A percentile compares a stretch with the other conserved stretches of the same genome.
These are phyloP conservation scores for Didymella exigua DNA, from an alignment of 2,329 filamentous ascomycete species.

Conservation along the genomic window DNA sequence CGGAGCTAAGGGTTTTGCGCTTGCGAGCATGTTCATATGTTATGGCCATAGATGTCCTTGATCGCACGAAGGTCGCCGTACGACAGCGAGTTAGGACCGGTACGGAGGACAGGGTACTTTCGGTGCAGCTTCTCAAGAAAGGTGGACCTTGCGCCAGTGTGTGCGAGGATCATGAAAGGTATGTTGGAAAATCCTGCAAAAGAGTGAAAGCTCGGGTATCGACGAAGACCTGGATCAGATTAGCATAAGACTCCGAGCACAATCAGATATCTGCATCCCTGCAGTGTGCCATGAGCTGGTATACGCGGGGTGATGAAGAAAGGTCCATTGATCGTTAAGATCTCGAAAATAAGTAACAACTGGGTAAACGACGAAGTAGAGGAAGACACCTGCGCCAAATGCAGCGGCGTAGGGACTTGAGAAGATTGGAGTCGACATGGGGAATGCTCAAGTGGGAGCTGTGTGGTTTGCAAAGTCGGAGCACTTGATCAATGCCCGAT, in stretches of 20 bases:
- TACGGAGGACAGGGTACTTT: slow-evolving; percentile 51
- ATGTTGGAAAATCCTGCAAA: slow-evolving; percentile 56
- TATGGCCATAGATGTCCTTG: slow-evolving; percentile 60
- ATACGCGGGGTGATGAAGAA: not conserved
- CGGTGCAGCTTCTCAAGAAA: slow-evolving; percentile 55
- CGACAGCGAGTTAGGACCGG: slow-evolving; percentile 39
- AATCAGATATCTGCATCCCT: not conserved
- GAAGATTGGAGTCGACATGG: slow-evolving; percentile 22
- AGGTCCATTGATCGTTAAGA: slow-evolving; percentile 45
- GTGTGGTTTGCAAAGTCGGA: not conserved
- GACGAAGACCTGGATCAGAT: slow-evolving; percentile 49
- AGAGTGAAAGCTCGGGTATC: slow-evolving; percentile 55
- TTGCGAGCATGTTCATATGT: slow-evolving; percentile 60
- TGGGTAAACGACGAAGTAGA: slow-evolving; percentile 51
- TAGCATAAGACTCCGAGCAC: not conserved
- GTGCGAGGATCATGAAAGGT: slow-evolving; percentile 55
- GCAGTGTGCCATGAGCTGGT: not conserved
- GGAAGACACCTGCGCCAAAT: slow-evolving; percentile 30
- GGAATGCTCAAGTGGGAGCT: slow-evolving; percentile 4
- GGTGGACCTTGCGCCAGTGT: slow-evolving; percentile 52
- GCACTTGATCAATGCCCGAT: slow-evolving; percentile 3
- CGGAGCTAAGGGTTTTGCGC: slow-evolving; percentile 57
- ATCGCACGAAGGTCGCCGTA: slow-evolving; percentile 46
- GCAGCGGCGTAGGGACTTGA: slow-evolving; percentile 33
- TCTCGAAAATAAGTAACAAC: slow-evolving; percentile 54